These are phyloP conservation scores for Rehmannia glutinosa DNA, from an alignment of 257 asterid species.

Conservation along the genomic window DNA sequence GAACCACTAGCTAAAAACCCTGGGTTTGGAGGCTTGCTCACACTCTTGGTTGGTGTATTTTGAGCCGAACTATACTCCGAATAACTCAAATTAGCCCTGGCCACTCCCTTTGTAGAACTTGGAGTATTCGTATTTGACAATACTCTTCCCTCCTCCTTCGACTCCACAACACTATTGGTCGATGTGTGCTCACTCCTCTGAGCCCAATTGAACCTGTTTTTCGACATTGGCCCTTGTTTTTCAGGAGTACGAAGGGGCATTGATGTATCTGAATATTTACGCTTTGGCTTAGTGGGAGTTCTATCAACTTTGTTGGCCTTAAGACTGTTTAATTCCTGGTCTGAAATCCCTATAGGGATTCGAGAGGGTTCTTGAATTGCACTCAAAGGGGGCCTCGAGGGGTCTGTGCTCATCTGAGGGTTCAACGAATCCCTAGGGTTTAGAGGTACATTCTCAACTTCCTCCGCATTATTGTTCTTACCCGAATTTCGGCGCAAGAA, in stretches of 20 bases:
- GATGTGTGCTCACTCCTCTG: constrained; percentile 50
- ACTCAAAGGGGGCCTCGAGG: constrained; percentile 77
- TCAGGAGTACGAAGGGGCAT: constrained; percentile 66
- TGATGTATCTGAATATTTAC: constrained; percentile 37
- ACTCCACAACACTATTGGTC: constrained; percentile 36
- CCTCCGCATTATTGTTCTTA: constrained; percentile 58
- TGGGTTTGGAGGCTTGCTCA: constrained; percentile 69
- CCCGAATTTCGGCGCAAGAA: constrained; percentile 71
- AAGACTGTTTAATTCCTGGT: constrained; percentile 39
- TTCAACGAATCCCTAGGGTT: constrained; percentile 52
- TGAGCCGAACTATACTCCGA: constrained; percentile 81
- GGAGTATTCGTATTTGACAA: constrained; percentile 52
- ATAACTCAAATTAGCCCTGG: constrained; percentile 49
- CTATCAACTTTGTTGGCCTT: constrained; percentile 46
- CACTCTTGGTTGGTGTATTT: constrained; percentile 83
- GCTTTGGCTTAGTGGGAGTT: constrained; percentile 69
- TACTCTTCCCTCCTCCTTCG: constrained; percentile 54
- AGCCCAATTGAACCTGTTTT: constrained; percentile 50
- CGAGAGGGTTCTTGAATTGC: constrained; percentile 64
- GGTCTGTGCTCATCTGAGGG: constrained; percentile 47
- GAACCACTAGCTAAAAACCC: constrained; percentile 62
- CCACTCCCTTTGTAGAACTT: constrained; percentile 46
- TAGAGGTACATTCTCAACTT: constrained; percentile 75
- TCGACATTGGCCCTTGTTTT: constrained; percentile 41
- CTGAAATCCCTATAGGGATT: constrained; percentile 34